Conservation (phyloP, 805 yeast species). For the Candida arabinofermentans region DNA sequence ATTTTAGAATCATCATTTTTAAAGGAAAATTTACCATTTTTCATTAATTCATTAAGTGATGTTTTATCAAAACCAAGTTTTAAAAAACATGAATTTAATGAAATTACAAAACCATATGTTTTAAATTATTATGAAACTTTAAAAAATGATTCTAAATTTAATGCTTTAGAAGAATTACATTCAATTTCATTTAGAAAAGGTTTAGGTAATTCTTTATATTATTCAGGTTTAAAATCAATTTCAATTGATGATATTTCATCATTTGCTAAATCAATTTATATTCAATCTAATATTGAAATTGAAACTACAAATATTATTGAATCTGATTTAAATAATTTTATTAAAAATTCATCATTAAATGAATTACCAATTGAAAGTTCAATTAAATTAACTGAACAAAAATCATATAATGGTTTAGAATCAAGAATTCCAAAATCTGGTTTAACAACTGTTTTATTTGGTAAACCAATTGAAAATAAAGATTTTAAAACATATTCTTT, state of each 20-base stretch:
- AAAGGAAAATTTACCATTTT: slow-evolving; percentile 87
- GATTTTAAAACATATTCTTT: slow-evolving; percentile 66
- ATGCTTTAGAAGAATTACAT: slow-evolving; percentile 76
- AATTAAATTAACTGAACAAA: slow-evolving; percentile 34
- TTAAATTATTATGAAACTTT: slow-evolving; percentile 57
- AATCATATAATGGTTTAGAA: slow-evolving; percentile 60
- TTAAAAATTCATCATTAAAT: slow-evolving; percentile 61
- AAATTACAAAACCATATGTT: slow-evolving; percentile 79
- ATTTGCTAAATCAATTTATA: slow-evolving; percentile 66
- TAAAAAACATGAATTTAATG: slow-evolving; percentile 80
- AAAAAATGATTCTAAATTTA: slow-evolving; percentile 44
- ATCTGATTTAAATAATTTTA: slow-evolving; percentile 64
- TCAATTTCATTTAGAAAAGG: slow-evolving; percentile 81
- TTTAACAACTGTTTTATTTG: slow-evolving; percentile 70
- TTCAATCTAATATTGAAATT: slow-evolving; percentile 66
- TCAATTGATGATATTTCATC: slow-evolving; percentile 60
- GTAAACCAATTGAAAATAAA: slow-evolving; percentile 66
- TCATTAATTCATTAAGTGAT: slow-evolving; percentile 78
- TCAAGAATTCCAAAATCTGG: slow-evolving; percentile 62
- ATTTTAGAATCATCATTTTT: slow-evolving; percentile 78
- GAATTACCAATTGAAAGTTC: slow-evolving; percentile 53
- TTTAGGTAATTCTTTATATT: slow-evolving; percentile 78
- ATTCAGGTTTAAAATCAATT: slow-evolving; percentile 57
- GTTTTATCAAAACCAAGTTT: slow-evolving; percentile 65
- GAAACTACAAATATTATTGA: slow-evolving; percentile 70